These are phyloP conservation scores for Capsicum baccatum DNA, from an alignment of 257 asterid species.

Conservation along the genomic window DNA sequence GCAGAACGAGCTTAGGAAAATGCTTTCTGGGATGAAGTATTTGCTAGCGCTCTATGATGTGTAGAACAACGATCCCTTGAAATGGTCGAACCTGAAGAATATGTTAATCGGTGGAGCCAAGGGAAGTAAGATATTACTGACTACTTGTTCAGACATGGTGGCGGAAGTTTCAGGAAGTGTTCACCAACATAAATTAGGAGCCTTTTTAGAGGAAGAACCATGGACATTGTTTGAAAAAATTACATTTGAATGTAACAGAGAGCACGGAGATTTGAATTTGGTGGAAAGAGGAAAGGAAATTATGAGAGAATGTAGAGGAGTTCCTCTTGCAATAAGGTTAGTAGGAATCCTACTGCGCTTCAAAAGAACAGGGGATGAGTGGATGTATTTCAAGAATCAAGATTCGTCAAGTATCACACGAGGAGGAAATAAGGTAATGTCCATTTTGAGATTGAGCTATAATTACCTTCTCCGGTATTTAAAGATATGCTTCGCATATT, in stretches of 20 bases:
- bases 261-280: neutral
- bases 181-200: constrained; percentile 3
- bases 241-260: neutral
- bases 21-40: no score
- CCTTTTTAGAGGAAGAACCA: neutral
- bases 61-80: no score
- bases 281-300: constrained; percentile 6
- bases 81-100: no score
- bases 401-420: constrained; percentile 9
- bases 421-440: neutral
- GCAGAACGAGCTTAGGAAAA: neutral
- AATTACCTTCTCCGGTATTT: no score
- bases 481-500: no score
- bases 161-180: neutral
- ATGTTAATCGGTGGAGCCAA: no score
- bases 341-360: constrained; percentile 22
- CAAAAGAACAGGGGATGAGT: constrained; percentile 23
- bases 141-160: no score
- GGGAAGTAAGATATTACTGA: no score
- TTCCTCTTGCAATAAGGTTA: constrained; percentile 11
- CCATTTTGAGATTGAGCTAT: no score
- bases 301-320: neutral
- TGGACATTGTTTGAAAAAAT: constrained; percentile 17
- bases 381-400: constrained; percentile 15
- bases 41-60: no score